Base-by-base conservation (phyloP, 106 monocot species). In the Posidonia australis region DNA sequence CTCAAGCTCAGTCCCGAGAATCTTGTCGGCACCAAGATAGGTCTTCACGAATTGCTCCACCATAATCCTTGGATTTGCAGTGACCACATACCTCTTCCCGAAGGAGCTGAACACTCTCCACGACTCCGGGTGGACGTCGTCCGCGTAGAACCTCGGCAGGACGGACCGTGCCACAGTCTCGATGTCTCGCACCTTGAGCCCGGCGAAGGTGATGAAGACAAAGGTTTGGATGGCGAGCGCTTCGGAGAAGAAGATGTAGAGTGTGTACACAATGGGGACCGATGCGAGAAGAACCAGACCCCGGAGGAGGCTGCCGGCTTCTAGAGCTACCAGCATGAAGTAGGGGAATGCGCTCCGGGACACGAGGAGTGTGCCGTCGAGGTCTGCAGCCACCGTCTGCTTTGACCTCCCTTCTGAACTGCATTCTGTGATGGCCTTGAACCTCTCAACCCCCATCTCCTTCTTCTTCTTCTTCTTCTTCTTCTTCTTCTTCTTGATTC, bases 271-370 rank as follows among this genome's bases (percentile, higher is more conserved):
- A 0, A 74, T 1, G 26, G 79, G 79, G 36, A 51, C 69, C 5
- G 65, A 58, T 42, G 44, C 44, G 21, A 79, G 58, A 9, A 79
- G 79, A 13, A 74, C 20, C 6, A 68, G 18, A 13, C 56, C 79
- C 19, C 79, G 51, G 0, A 74, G 65, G 48, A 74, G 64, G 27
- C 73, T 51, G 5, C 79, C 79, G 42, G 70, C 79, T 41, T 79
- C 79, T 5, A 79, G 18, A 9, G 79, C 79, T 5, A 79, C 64
- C 28, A 79, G 74, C 79, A 79, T 53, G 79, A 62, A 79, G 74
- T 79, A 79, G 24, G 79, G 74, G 63, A 79, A 79, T 5, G 74
- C 74, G 58, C 79, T 74, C 14, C 65, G 56, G 6, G 69, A 74
- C 0, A 69, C 44, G 13, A 79, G 64, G 16, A 79, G 79, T 6